Conservation (phyloP, 1,139 yeast species). For the Torulaspora pretoriensis region DNA sequence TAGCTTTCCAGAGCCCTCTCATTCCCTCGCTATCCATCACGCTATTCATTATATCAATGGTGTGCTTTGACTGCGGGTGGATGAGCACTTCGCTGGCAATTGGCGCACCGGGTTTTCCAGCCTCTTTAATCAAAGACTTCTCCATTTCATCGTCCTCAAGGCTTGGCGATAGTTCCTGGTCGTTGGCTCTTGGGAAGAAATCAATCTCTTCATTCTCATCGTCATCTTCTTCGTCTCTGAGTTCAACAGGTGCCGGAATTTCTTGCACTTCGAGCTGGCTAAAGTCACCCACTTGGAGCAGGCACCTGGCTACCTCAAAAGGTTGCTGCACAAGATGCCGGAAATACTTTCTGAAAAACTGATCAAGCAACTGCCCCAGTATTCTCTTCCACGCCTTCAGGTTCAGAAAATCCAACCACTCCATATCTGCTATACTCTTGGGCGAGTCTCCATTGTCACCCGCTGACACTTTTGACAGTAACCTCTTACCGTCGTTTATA, state of each 20-base stretch:
- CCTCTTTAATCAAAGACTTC: neutral
- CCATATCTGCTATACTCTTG: slow-evolving; percentile 46
- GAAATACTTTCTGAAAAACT: slow-evolving; percentile 63
- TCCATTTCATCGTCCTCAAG: slow-evolving; percentile 1
- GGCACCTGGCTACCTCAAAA: slow-evolving; percentile 73
- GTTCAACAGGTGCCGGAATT: slow-evolving; percentile 9
- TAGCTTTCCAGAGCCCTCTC: slow-evolving; percentile 78
- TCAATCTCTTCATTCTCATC: slow-evolving; percentile 49
- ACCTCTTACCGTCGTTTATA: slow-evolving; percentile 8
- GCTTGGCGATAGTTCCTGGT: slow-evolving; percentile 4
- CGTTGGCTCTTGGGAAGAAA: slow-evolving; percentile 43
- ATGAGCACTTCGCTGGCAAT: slow-evolving; percentile 37
- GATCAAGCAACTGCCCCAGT: slow-evolving; percentile 49
- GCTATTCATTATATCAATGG: slow-evolving; percentile 67
- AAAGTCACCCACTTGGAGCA: slow-evolving; percentile 75
- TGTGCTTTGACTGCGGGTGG: slow-evolving; percentile 59
- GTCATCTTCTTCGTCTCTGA: slow-evolving; percentile 18
- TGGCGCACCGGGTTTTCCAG: neutral
- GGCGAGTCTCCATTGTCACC: slow-evolving; percentile 14
- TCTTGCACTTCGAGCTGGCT: slow-evolving; percentile 16
- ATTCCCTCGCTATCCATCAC: slow-evolving; percentile 75
- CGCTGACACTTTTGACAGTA: slow-evolving; percentile 5
- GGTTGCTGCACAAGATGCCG: slow-evolving; percentile 77
- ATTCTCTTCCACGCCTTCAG: slow-evolving; percentile 52
- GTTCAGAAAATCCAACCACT: slow-evolving; percentile 64